Evolutionary conservation across 495 filamentous ascomycete genomes (phyloP).

Genomic region (Parmelia sp.): DNA sequence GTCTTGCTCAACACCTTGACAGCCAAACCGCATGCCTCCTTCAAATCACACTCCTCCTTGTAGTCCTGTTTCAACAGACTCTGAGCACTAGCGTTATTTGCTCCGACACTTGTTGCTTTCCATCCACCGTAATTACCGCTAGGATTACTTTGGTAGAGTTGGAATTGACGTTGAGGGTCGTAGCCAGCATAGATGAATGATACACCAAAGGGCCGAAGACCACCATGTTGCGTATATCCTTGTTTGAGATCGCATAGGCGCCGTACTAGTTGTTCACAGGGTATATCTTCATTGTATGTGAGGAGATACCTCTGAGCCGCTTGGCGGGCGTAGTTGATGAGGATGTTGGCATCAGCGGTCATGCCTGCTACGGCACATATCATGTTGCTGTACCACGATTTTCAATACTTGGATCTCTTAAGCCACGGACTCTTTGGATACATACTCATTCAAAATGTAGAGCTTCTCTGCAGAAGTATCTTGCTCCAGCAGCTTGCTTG

Average conservation of each 20-base stretch:
- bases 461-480: constrained; percentile 99
- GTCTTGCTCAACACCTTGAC: constrained; percentile 99
- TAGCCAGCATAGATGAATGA: constrained; percentile 99
- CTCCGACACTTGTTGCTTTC: constrained; percentile 96
- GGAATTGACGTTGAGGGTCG: constrained; percentile 91
- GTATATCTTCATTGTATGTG: constrained; percentile 99
- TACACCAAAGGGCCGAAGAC: constrained; percentile 95
- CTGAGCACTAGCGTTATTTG: constrained; percentile 96
- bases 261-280: constrained; percentile 96
- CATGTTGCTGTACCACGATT: constrained; percentile 70
- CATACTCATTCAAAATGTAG: constrained; percentile 96
- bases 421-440: constrained; percentile 7
- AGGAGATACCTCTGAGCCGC: constrained; percentile 93
- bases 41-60: constrained; percentile 91
- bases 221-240: constrained; percentile 98
- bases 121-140: constrained; percentile 98
- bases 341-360: constrained; percentile 98
- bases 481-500: constrained; percentile 97
- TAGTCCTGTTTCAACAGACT: constrained; percentile 99
- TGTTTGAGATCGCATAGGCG: constrained; percentile 97
- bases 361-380: constrained; percentile 99
- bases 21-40: constrained; percentile 94
- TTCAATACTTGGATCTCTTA: constrained; percentile 1
- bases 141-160: constrained; percentile 99
- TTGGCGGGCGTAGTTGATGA: constrained; percentile 98